Evolutionary conservation across 257 asterid species (phyloP).

Genomic region (Capsicum pubescens): DNA sequence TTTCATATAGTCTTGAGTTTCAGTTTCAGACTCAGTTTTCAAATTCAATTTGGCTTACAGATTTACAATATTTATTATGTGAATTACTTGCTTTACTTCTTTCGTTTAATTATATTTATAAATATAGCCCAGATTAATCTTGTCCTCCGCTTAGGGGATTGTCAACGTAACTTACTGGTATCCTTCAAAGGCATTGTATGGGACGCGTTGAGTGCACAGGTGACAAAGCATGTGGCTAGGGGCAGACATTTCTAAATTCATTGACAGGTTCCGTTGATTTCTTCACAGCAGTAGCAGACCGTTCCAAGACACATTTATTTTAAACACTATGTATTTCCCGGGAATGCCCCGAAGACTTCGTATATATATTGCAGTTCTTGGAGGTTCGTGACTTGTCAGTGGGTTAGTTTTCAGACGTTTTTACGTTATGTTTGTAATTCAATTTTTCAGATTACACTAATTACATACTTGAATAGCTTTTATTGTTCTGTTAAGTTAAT

Average conservation of each 20-base stretch:
- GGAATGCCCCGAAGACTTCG: background rate
- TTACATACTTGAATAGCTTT: background rate
- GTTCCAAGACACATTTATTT: background rate
- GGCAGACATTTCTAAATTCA: background rate
- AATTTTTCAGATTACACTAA: background rate
- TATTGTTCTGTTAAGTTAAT: background rate
- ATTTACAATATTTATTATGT: background rate
- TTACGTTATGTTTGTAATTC: background rate
- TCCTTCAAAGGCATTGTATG: conserved; percentile 12
- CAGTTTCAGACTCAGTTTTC: background rate
- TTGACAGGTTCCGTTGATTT: background rate
- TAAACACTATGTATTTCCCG: background rate
- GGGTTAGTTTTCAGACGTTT: conserved; percentile 3
- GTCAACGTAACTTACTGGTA: background rate
- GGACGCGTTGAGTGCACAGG: background rate
- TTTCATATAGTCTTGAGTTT: too few relatives aligned
- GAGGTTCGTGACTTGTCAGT: background rate
- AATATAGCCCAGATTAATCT: background rate
- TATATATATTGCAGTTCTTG: background rate
- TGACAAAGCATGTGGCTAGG: background rate
- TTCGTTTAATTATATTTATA: background rate
- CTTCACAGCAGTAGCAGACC: background rate
- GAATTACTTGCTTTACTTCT: background rate
- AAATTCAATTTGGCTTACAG: background rate
- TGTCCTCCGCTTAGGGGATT: background rate